A percentile compares a stretch with the other conserved stretches of the same genome.
phyloP scores from a whole-genome alignment of 2,329 filamentous ascomycete species.

The Xylaria multiplex region DNA sequence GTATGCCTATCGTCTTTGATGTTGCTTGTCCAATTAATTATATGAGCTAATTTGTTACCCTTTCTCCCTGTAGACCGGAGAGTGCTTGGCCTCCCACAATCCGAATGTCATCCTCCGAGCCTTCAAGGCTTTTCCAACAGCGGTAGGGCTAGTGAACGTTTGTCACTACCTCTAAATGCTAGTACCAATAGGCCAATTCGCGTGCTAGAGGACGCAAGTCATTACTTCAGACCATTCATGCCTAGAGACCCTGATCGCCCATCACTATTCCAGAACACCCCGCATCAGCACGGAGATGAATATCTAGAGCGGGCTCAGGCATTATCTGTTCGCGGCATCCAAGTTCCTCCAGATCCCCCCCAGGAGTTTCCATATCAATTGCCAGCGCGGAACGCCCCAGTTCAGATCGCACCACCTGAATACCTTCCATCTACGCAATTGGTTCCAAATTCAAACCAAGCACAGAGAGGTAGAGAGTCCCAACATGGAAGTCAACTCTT shows the following conservation, averaged over 20 bases:
- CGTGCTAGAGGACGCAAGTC: conserved; percentile 48
- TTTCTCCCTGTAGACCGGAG: conserved; percentile 40
- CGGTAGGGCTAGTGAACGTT: conserved; percentile 31
- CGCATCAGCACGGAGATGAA: conserved; percentile 18
- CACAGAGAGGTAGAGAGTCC: conserved; percentile 36
- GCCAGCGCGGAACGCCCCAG: neutral
- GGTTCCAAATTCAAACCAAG: conserved; percentile 30
- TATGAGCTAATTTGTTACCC: conserved; percentile 6
- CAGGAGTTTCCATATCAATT: conserved; percentile 8
- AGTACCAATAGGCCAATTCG: conserved; percentile 36
- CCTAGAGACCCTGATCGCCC: conserved; percentile 32
- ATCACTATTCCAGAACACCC: conserved; percentile 38
- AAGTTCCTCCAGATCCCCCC: neutral
- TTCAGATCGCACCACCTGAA: conserved; percentile 21
- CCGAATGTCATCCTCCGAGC: conserved; percentile 11
- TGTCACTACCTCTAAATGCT: conserved; percentile 39
- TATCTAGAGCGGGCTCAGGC: neutral
- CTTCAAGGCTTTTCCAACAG: conserved; percentile 13
- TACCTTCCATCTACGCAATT: conserved; percentile 35
- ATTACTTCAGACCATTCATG: conserved; percentile 45
- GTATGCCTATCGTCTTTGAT: conserved; percentile 34
- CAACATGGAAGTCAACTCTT: conserved; percentile 37
- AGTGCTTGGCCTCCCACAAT: conserved; percentile 40
- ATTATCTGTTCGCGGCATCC: conserved; percentile 3
- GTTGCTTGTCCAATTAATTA: neutral